phyloP scores from a whole-genome alignment of 371 early-diverging fungal species.

The Mucor lusitanicus region DNA sequence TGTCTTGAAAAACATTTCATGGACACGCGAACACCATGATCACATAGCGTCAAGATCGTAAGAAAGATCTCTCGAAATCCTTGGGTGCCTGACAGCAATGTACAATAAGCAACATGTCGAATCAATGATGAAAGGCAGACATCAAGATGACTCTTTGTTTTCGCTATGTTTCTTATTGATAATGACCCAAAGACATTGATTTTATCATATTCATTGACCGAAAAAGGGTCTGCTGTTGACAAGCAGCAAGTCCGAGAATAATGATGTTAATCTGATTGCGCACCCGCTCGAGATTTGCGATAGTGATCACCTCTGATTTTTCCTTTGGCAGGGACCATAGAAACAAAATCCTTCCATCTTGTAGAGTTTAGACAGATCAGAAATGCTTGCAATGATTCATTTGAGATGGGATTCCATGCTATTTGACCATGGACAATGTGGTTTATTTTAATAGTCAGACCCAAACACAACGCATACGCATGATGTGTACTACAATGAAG shows the following conservation, averaged over 20 bases:
- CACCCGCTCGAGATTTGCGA: not conserved
- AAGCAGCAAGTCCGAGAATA: not conserved
- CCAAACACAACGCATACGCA: constrained; percentile 4
- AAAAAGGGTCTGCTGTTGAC: constrained; percentile 8
- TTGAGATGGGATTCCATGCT: not conserved
- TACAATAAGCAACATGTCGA: too few species aligned
- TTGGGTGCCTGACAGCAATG: not conserved
- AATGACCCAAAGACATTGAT: not conserved
- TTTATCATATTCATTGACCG: constrained; percentile 10
- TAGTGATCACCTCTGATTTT: too few species aligned
- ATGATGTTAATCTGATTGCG: not conserved
- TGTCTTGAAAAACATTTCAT: not conserved
- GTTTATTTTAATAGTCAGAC: constrained; percentile 6
- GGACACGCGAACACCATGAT: not conserved
- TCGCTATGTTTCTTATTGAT: not conserved
- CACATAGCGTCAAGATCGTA: not conserved
- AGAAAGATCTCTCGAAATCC: not conserved
- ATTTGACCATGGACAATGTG: not conserved
- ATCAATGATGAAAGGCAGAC: not conserved
- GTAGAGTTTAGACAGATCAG: not conserved
- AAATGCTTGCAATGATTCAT: not conserved
- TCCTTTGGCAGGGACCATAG: too few species aligned
- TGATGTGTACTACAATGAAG: constrained; percentile 9
- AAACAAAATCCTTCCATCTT: not conserved
- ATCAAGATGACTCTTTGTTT: not conserved